Percentiles rank a stretch among this genome's conserved stretches.
Evolutionary conservation across 1,284 basidiomycete genomes (phyloP).

Genomic region (Malassezia japonica): DNA sequence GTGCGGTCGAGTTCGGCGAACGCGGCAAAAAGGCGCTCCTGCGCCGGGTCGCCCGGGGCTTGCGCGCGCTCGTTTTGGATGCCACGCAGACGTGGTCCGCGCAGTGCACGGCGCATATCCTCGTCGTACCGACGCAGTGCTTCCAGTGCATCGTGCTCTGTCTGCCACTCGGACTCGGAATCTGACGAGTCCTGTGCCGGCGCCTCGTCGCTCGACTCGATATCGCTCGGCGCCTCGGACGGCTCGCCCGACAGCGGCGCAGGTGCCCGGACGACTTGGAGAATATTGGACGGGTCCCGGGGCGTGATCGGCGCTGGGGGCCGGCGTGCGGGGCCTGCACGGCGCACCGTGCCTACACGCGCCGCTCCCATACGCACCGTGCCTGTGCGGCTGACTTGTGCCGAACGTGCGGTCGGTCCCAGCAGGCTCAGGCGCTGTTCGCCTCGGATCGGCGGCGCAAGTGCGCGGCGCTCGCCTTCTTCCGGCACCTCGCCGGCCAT

Average conservation of each 20-base stretch:
- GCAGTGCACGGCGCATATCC: slow-evolving; percentile 7
- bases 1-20: neutral
- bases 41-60: neutral
- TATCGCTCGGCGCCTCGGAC: neutral
- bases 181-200: neutral
- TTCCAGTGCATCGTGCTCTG: slow-evolving; percentile 8
- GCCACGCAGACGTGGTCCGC: neutral
- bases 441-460: too few relatives aligned
- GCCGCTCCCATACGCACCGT: too few relatives aligned
- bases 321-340: too few relatives aligned
- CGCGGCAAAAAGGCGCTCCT: neutral
- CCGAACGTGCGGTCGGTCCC: too few relatives aligned
- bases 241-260: neutral
- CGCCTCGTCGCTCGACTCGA: slow-evolving; percentile 6
- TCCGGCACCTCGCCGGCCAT: neutral
- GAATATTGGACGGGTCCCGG: neutral
- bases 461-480: too few relatives aligned
- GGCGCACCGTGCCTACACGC: too few relatives aligned
- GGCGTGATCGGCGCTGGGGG: neutral
- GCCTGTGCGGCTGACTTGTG: too few relatives aligned
- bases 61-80: neutral
- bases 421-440: too few relatives aligned
- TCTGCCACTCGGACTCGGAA: slow-evolving; percentile 11
- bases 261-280: neutral
- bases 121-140: slow-evolving; percentile 9